Conservation (phyloP, 495 filamentous ascomycete genomes). For the Aspergillus heteromorphus region DNA sequence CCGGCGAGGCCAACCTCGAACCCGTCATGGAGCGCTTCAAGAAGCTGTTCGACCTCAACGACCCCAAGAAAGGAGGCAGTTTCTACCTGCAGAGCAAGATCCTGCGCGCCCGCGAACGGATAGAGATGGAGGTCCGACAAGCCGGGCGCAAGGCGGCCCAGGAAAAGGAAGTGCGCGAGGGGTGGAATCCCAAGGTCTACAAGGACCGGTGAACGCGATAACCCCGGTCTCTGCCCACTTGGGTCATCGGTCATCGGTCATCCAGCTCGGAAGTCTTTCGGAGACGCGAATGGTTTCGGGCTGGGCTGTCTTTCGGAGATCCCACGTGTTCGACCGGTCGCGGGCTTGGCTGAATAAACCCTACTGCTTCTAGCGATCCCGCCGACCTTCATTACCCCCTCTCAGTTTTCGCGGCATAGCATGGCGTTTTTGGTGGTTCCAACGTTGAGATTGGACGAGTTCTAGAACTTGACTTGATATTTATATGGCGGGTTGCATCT, state of each 20-base stretch:
- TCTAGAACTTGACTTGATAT: conserved; percentile 21
- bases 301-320: not conserved
- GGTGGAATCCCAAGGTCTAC: conserved; percentile 92
- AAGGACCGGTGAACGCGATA: conserved; percentile 64
- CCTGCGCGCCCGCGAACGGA: conserved; percentile 79
- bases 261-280: not conserved
- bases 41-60: conserved; percentile 87
- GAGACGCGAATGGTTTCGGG: conserved; percentile 3
- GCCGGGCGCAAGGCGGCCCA: conserved; percentile 43
- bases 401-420: conserved; percentile 40
- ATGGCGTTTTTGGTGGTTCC: conserved; percentile 43
- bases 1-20: conserved; percentile 70
- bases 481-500: conserved; percentile 5
- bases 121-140: conserved; percentile 70
- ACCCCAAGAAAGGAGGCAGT: conserved; percentile 90
- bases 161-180: conserved; percentile 69
- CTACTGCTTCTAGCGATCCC: not conserved
- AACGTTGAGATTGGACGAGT: conserved; percentile 21
- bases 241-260: not conserved
- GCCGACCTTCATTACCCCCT: conserved; percentile 9
- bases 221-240: not conserved
- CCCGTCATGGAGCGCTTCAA: conserved; percentile 83
- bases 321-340: conserved; percentile 4
- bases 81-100: conserved; percentile 99
- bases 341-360: not conserved